Evolutionary conservation across 345 rosid species (phyloP), one percentile per base, ranked within the genome.

Genomic region (Carallia brachiata): DNA sequence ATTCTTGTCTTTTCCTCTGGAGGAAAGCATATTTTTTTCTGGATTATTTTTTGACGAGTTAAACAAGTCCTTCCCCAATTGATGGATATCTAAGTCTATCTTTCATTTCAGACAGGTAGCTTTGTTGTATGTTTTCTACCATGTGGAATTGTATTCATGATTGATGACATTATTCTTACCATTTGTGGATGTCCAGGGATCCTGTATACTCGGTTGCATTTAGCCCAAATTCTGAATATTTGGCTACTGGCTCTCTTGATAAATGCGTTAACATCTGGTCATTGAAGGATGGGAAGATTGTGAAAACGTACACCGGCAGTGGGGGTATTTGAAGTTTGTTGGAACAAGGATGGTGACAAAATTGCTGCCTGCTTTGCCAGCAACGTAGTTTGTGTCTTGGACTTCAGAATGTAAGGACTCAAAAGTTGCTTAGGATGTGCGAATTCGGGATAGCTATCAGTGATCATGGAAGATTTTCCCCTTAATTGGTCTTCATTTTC

Each of bases 301-400:
- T 92, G 58, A 92, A 88, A 81, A 90, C 98, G n/a, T 92, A 88
- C 71, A 79, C 90, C 0, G 99, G 99, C 66, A 83, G 82, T 15
- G 99, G 99, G 23, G 96, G 97, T 5, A 17, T 96, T 89, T 66
- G 96, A 96, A 79, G 99, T 92, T 68, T 90, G 97, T 76, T 96
- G 99, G 98, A 96, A 89, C 39, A 96, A 89, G 77, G 98, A 96
- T 76, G 99, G 99, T 36, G 90, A 86, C 84, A 92, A 87, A 81
- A 89, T 96, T 56, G 99, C 99, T 57, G 98, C 95, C 7, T 96
- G 99, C 67, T 96, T 85, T 66, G 96, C 98, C 23, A 88, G 87
- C 85, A 87, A 88, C 66, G 82, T 94, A 0, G 97, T 90, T 1
- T 90, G 97, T 63, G 93, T 92, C 71, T 71, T 96, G 63, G 98